Evolutionary conservation across 176 grass and related monocot species (phyloP).

Genomic region (Juncus inflexus): DNA sequence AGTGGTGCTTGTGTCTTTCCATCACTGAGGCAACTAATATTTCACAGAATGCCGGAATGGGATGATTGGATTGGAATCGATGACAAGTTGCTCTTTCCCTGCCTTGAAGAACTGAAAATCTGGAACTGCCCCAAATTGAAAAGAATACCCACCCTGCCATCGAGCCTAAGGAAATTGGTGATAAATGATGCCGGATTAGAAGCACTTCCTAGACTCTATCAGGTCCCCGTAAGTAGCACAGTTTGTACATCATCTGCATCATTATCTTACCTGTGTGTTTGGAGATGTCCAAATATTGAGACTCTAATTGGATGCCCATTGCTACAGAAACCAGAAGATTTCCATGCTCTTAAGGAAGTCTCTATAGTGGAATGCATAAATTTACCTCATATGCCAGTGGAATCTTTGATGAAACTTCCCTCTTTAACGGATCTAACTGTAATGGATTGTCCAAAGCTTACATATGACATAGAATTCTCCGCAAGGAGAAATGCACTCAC

Average conservation of each 20-base stretch:
- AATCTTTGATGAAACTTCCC: conserved; percentile 5
- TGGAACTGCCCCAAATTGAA: neutral
- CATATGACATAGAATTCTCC: conserved; percentile 10
- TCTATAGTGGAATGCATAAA: neutral
- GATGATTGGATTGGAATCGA: conserved; percentile 26
- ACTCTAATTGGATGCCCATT: conserved; percentile 1
- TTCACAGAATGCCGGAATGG: conserved; percentile 15
- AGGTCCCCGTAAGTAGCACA: neutral
- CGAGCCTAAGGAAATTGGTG: conserved; percentile 11
- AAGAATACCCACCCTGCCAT: conserved; percentile 18
- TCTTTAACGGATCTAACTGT: neutral
- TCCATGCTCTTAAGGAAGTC: conserved; percentile 11
- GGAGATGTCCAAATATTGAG: conserved; percentile 22
- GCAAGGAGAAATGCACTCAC: neutral
- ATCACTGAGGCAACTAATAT: conserved; percentile 15
- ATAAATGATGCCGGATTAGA: neutral
- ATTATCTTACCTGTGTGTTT: conserved; percentile 13
- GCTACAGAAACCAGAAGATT: conserved; percentile 8
- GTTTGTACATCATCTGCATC: neutral
- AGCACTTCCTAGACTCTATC: conserved; percentile 25
- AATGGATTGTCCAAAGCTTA: conserved; percentile 5
- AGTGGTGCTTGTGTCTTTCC: conserved; percentile 5
- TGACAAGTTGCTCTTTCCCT: conserved; percentile 19
- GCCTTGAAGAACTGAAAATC: conserved; percentile 23
- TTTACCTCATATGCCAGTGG: conserved; percentile 21